Percentiles rank a stretch among this genome's conserved stretches.
Evolutionary conservation across 1,139 yeast species (phyloP).

Genomic region (Yamadazyma pseudoaaseri): DNA sequence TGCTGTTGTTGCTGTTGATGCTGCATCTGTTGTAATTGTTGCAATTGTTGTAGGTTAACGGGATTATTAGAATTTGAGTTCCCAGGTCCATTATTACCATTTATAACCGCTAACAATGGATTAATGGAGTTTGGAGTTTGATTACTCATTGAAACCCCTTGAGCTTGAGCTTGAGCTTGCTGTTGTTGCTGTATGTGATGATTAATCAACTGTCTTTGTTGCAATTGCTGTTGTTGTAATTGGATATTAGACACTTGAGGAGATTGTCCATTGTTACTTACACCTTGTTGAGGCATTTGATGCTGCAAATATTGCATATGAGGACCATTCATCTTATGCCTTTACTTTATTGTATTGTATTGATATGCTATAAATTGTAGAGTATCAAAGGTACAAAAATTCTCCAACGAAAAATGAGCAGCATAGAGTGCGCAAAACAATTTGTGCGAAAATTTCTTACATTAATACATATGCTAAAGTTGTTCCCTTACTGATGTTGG

Average conservation of each 20-base stretch:
- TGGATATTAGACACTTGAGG: conserved; percentile 40
- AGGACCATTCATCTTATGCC: conserved; percentile 26
- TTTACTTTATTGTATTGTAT: too few relatives aligned
- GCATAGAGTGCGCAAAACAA: background rate
- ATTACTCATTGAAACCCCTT: conserved; percentile 6
- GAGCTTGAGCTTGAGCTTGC: conserved; percentile 22
- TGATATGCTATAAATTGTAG: too few relatives aligned
- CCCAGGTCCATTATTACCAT: conserved; percentile 18
- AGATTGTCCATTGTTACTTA: conserved; percentile 27
- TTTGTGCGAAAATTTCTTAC: background rate
- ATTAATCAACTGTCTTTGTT: conserved; percentile 40
- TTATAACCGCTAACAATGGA: conserved; percentile 38
- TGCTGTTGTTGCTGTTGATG: conserved; percentile 13
- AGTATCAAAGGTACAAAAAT: background rate
- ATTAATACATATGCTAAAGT: conserved; percentile 12
- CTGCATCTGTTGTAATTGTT: conserved; percentile 14
- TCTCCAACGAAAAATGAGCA: background rate
- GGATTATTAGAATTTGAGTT: conserved; percentile 8
- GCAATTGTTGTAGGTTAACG: conserved; percentile 15
- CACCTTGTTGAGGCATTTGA: conserved; percentile 29
- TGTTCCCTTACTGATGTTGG: conserved; percentile 26
- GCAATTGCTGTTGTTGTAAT: conserved; percentile 37
- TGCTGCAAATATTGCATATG: conserved; percentile 47
- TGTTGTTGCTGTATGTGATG: conserved; percentile 26
- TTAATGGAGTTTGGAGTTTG: conserved; percentile 23